phyloP scores from a whole-genome alignment of 257 asterid genomes.

The Echites panduratus region DNA sequence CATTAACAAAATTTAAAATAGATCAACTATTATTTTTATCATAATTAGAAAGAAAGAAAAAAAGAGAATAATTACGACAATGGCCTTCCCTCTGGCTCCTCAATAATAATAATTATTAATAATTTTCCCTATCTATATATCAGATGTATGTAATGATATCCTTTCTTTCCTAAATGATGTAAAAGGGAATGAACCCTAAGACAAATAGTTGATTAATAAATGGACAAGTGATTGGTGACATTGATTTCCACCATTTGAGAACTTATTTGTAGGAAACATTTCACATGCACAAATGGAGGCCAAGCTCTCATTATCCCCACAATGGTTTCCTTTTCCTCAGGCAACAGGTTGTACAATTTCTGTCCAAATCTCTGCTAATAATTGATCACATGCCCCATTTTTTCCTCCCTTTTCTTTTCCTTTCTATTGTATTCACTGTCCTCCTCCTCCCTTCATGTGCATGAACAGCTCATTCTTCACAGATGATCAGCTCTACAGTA shows the following conservation, averaged over 20 bases:
- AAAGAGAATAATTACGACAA: too few species aligned
- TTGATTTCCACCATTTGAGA: background rate
- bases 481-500: background rate
- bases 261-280: background rate
- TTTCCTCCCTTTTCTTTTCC: background rate
- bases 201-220: background rate
- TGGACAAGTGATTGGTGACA: conserved; percentile 8
- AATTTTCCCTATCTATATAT: too few species aligned
- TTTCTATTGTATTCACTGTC: background rate
- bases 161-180: too few species aligned
- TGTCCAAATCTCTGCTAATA: conserved; percentile 10
- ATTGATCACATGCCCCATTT: conserved; percentile 17
- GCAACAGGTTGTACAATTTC: conserved; percentile 10
- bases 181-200: background rate
- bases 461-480: conserved; percentile 26
- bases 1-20: too few species aligned
- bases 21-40: too few species aligned
- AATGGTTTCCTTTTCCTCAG: conserved; percentile 11
- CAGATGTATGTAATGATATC: too few species aligned
- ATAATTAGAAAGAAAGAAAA: too few species aligned
- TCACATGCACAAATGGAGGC: conserved; percentile 10
- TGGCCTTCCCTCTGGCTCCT: too few species aligned
- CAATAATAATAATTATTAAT: too few species aligned
- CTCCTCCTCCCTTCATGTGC: conserved; percentile 21
- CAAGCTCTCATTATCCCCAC: conserved; percentile 10